Conservation (phyloP, 176 grass and related monocot genomes). For the Poa annua region DNA sequence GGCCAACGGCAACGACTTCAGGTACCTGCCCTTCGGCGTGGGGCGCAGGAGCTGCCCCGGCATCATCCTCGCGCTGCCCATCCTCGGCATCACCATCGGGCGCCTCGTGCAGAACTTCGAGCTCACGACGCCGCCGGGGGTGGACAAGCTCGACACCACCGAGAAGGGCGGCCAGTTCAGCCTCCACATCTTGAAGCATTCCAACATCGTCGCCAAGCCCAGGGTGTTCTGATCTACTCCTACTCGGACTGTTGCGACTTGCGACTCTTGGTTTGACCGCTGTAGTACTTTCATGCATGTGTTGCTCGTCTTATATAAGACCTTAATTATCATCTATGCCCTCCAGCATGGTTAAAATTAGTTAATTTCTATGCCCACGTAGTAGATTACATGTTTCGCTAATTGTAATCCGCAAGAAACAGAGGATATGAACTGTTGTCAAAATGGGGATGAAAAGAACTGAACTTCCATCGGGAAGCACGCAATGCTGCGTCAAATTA, state of each 20-base stretch:
- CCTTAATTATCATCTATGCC: neutral
- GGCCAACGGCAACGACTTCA: conserved; percentile 76
- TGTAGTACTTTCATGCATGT: neutral
- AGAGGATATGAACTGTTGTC: neutral
- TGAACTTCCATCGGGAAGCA: neutral
- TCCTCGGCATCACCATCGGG: conserved; percentile 79
- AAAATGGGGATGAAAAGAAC: neutral
- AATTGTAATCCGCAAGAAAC: neutral
- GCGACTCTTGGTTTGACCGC: neutral
- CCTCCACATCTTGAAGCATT: conserved; percentile 83
- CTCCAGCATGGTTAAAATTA: too few species aligned
- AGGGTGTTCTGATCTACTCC: conserved; percentile 47
- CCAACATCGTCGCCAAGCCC: conserved; percentile 67
- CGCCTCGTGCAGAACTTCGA: conserved; percentile 83
- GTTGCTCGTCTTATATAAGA: neutral
- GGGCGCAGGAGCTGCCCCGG: conserved; percentile 78
- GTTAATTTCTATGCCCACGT: neutral
- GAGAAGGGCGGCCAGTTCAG: conserved; percentile 90
- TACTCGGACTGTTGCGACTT: neutral
- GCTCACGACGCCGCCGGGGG: conserved; percentile 58
- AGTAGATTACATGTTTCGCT: neutral
- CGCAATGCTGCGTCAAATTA: neutral
- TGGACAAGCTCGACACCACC: conserved; percentile 68
- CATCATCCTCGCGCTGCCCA: conserved; percentile 82
- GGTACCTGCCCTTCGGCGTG: conserved; percentile 78